Base-by-base conservation (phyloP, 2,329 filamentous ascomycete species). In the Arthroderma uncinatum region DNA sequence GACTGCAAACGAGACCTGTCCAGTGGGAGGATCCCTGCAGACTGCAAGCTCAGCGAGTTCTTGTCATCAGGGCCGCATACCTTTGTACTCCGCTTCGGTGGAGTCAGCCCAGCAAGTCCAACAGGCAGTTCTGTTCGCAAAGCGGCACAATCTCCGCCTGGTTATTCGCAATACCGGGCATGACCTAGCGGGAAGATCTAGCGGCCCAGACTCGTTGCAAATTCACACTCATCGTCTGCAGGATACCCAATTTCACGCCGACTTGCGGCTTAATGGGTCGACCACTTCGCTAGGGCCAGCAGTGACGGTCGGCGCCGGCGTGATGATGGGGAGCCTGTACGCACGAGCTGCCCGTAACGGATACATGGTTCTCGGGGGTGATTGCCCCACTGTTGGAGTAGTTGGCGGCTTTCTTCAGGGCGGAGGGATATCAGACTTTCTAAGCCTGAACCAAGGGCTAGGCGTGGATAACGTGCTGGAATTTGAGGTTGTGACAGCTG, bases 381-480 rank as follows among this genome's bases (percentile, higher is more conserved):
- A 78, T 14, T 79, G 79, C 54, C 67, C 62, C 61, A 76, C 75
- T 1, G 78, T 82, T n/a, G 79, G 79, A 37, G 70, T 80, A 39
- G 69, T 71, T 4, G 78, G 78, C 23, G 71, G 72, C 7, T 75
- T 70, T 60, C 67, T 71, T 4, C 68, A 69, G 44, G 79, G 78
- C 12, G 80, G 78, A 44, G 80, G 80, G 0, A 78, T 83, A 64
- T 77, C 75, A 14, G 78, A 79, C 1, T 63, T 83, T 55, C 33
- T 55, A 7, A 73, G 71, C 33, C 78, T 77, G 1, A 70, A 66
- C n/a, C 80, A 78, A 53, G 83, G 83, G 4, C 71, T 87, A 0
- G 79, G 70, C 10, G 81, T 81, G 0, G 82, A 86, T 61, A 77
- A 85, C 53, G 74, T 78, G 0, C 71, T 86, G 1, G 73, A 78